phyloP scores from a whole-genome alignment of 768 basidiomycete species.

The Macrolepiota fuliginosa region DNA sequence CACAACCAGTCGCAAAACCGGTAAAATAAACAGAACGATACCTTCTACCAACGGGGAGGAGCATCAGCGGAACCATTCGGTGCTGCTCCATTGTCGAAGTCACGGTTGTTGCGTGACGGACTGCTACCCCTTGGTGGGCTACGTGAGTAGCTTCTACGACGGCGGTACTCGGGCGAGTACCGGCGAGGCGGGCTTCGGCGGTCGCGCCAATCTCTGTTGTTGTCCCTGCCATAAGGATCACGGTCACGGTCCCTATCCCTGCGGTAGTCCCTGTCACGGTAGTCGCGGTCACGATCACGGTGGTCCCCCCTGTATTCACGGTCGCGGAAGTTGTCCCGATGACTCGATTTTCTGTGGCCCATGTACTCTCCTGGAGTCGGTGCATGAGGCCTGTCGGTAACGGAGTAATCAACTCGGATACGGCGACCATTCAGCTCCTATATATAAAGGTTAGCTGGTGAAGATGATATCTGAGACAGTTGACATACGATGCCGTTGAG shows the following conservation, averaged over 20 bases:
- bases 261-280: slow-evolving; percentile 39
- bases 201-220: slow-evolving; percentile 72
- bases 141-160: slow-evolving; percentile 74
- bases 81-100: slow-evolving; percentile 20
- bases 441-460: slow-evolving; percentile 11
- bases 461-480: neutral
- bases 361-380: slow-evolving; percentile 98
- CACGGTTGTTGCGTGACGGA: slow-evolving; percentile 27
- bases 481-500: slow-evolving; percentile 85
- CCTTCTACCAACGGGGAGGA: slow-evolving; percentile 60
- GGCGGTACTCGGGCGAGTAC: slow-evolving; percentile 76
- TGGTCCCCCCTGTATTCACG: slow-evolving; percentile 32
- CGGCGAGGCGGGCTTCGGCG: slow-evolving; percentile 73
- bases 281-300: slow-evolving; percentile 30
- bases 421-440: slow-evolving; percentile 94
- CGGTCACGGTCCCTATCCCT: slow-evolving; percentile 55
- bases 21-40: slow-evolving; percentile 19
- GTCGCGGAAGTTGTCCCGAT: slow-evolving; percentile 36
- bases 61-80: slow-evolving; percentile 30
- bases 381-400: slow-evolving; percentile 90
- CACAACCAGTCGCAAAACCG: slow-evolving; percentile 16
- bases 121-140: slow-evolving; percentile 75
- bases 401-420: slow-evolving; percentile 96
- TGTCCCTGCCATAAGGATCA: slow-evolving; percentile 69
- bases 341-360: slow-evolving; percentile 72